Percentiles rank a stretch among this genome's conserved stretches.
Evolutionary conservation across 1,284 basidiomycete genomes (phyloP).

Genomic region (Cystobasidium pallidum): DNA sequence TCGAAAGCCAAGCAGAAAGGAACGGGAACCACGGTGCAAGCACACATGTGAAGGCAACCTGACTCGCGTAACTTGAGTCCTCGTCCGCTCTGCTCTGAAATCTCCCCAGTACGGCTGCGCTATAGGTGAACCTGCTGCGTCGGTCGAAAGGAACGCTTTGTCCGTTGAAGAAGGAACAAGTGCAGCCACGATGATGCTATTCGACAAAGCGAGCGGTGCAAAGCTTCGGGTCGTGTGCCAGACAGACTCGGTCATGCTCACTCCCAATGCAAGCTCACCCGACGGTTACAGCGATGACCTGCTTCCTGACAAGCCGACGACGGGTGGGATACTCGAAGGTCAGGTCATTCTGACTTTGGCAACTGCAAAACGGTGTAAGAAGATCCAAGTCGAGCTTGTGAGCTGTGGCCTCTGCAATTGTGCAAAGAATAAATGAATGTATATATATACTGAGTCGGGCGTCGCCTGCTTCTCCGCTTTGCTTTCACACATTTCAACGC

Average conservation of each 20-base stretch:
- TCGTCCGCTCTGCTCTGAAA: neutral
- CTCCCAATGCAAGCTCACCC: constrained; percentile 11
- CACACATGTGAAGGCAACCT: neutral
- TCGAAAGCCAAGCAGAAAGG: neutral
- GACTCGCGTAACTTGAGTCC: neutral
- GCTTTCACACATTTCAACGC: neutral
- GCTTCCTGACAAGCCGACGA: constrained; percentile 22
- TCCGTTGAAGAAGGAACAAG: no score
- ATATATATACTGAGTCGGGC: neutral
- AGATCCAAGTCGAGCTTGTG: constrained; percentile 39
- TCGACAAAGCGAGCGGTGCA: constrained; percentile 10
- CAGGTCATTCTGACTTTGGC: constrained; percentile 28
- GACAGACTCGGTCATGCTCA: constrained; percentile 23
- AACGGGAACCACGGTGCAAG: neutral
- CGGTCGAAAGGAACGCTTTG: no score
- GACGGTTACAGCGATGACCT: neutral
- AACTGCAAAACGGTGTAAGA: constrained; percentile 30
- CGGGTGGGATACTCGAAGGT: constrained; percentile 23
- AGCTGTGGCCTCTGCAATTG: neutral
- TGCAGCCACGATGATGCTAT: constrained; percentile 20
- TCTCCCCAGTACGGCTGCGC: no score
- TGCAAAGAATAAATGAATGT: no score
- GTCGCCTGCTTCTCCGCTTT: neutral
- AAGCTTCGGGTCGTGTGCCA: constrained; percentile 22
- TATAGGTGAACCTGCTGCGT: no score